phyloP scores from a whole-genome alignment of 352 stramenopile species.

The Phytophthora aleatoria region DNA sequence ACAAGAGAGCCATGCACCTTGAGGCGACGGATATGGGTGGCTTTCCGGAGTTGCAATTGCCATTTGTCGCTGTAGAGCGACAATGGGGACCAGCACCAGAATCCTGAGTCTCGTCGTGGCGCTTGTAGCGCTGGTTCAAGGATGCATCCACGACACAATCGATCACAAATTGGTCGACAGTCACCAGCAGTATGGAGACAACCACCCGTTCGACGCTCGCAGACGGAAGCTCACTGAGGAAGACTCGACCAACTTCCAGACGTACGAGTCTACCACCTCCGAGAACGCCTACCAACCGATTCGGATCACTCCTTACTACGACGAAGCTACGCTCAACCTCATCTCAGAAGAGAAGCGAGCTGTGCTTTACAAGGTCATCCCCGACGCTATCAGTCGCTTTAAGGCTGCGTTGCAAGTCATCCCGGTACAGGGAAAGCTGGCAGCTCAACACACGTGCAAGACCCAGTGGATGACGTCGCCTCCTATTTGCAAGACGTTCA shows the following conservation, averaged over 20 bases:
- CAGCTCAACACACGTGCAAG: slow-evolving; percentile 63
- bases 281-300: slow-evolving; percentile 51
- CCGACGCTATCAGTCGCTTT: slow-evolving; percentile 71
- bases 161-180: slow-evolving; percentile 29
- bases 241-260: slow-evolving; percentile 38
- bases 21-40: slow-evolving; percentile 1
- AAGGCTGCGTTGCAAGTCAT: slow-evolving; percentile 57
- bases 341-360: slow-evolving; percentile 47
- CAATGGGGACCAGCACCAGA: slow-evolving; percentile 8
- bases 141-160: slow-evolving; percentile 41
- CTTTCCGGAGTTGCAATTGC: slow-evolving; percentile 5
- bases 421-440: slow-evolving; percentile 64
- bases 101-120: background rate
- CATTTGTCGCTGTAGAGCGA: slow-evolving; percentile 3
- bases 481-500: slow-evolving; percentile 56
- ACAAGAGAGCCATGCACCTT: background rate
- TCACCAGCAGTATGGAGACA: slow-evolving; percentile 31
- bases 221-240: slow-evolving; percentile 13
- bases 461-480: slow-evolving; percentile 62
- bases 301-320: slow-evolving; percentile 77
- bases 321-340: slow-evolving; percentile 51
- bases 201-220: slow-evolving; percentile 28
- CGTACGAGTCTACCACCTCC: slow-evolving; percentile 41
- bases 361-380: slow-evolving; percentile 63
- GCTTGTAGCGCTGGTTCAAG: slow-evolving; percentile 6